Base-by-base conservation (phyloP, 2,329 filamentous ascomycete genomes). In the Sporothrix brunneoviolacea region DNA sequence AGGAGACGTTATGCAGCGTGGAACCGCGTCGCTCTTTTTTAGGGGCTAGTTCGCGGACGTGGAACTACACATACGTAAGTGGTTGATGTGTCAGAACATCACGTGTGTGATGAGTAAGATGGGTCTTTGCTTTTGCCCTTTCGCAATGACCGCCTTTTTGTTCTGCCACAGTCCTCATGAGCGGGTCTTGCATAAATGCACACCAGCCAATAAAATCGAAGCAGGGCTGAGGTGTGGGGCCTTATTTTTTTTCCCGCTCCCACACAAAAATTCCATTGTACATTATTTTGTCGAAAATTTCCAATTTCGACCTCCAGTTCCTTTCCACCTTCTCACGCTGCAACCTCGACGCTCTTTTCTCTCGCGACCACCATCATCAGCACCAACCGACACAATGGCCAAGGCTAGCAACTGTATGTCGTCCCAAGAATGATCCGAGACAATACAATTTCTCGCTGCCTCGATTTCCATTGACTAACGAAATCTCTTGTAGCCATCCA, bases 401-500 rank as follows among this genome's bases (percentile, higher is more conserved):
- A 57, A 57, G 52, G 30, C 48, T 28, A 54, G 33, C 55, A 56
- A 37, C 47, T 51, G 59, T 61, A 55, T 10, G 24, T 6, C 18
- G 58, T 13, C 13, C 13, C 21, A 9, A 8, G 27, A 8, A 13
- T 18, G 4, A 9, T 18, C n/a, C 9, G 15, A 6, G 10, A 39
- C 10, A 16, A 24, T 18, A n/a, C 8, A 21, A 19, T 10, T 8
- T 35, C 16, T 22, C n/a, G 47, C 22, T 13, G 12, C 8, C 19
- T 24, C 46, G 37, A 36, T n/a, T 30, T 21, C 15, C 8, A 16
- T 18, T 38, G 47, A 21, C 55, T 65, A 53, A 63, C 57, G 36
- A 51, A 51, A 19, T 36, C 12, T 36, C 21, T 37, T 42, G 36
- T 60, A 85, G 82, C 70, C 65, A 68, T 89, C 68, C 72, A 79